Conservation (phyloP, 306 rosid genomes). For the Ormosia semicastrata region DNA sequence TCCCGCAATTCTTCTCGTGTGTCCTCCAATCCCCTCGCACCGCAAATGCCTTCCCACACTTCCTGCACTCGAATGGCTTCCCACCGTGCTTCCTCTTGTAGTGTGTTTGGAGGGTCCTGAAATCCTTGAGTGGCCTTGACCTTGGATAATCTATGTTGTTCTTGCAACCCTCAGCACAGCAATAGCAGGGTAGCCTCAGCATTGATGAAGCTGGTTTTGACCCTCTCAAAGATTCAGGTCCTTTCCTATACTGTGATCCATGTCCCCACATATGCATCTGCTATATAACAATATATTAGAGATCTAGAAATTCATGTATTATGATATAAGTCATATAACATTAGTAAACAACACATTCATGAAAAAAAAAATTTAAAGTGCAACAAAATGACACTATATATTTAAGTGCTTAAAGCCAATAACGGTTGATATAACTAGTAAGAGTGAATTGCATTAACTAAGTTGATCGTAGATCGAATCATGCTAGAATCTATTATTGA, state of each 20-base stretch:
- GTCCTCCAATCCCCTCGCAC: slow-evolving; percentile 81
- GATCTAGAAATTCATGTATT: not conserved
- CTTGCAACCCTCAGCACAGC: slow-evolving; percentile 78
- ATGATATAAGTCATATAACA: too few relatives aligned
- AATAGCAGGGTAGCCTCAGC: slow-evolving; percentile 63
- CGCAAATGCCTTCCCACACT: slow-evolving; percentile 68
- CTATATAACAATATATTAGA: not conserved
- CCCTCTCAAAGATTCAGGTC: slow-evolving; percentile 69
- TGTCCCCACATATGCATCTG: slow-evolving; percentile 95
- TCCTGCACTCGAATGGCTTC: slow-evolving; percentile 61
- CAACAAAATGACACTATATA: not conserved
- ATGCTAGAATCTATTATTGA: too few relatives aligned
- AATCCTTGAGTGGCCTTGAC: slow-evolving; percentile 68
- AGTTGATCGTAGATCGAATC: too few relatives aligned
- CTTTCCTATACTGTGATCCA: slow-evolving; percentile 72
- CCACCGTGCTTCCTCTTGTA: slow-evolving; percentile 78
- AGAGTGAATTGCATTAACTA: too few relatives aligned
- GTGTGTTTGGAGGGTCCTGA: slow-evolving; percentile 73
- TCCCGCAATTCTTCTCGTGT: slow-evolving; percentile 81
- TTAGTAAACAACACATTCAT: not conserved
- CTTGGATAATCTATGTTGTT: slow-evolving; percentile 65
- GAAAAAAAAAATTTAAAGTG: not conserved
- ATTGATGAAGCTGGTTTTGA: slow-evolving; percentile 55
- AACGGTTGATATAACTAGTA: too few relatives aligned
- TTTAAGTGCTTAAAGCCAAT: too few relatives aligned